These are phyloP conservation scores for Cafeteria roenbergensis DNA, from an alignment of 108 stramenopile genomes.

Conservation along the genomic window DNA sequence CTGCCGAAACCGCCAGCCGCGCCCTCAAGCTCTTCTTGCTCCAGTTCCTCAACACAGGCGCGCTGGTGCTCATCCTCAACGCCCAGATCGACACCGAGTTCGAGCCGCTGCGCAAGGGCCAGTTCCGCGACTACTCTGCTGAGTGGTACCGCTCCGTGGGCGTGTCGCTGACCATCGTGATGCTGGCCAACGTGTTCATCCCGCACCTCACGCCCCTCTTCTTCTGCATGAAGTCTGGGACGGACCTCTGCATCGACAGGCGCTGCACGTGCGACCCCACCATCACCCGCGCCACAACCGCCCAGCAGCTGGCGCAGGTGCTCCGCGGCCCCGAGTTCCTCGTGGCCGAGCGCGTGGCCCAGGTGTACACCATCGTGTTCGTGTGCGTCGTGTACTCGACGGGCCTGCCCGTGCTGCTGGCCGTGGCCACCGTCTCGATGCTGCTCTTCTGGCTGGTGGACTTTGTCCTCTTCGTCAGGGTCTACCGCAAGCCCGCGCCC, in stretches of 20 bases:
- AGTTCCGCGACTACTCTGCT: slow-evolving; percentile 14
- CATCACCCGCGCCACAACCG: slow-evolving; percentile 25
- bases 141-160: slow-evolving; percentile 32
- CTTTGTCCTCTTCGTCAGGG: slow-evolving; percentile 59
- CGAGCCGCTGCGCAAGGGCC: neutral
- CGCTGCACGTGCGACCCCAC: neutral
- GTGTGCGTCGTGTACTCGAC: slow-evolving; percentile 58
- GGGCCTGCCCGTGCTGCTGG: slow-evolving; percentile 54
- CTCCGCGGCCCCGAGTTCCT: slow-evolving; percentile 50
- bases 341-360: slow-evolving; percentile 51
- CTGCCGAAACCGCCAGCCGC: neutral
- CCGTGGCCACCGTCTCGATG: slow-evolving; percentile 47
- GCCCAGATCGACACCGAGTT: slow-evolving; percentile 21
- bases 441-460: slow-evolving; percentile 58
- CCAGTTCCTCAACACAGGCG: slow-evolving; percentile 37
- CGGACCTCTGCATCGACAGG: slow-evolving; percentile 9
- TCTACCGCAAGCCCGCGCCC: slow-evolving; percentile 55
- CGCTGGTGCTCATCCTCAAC: slow-evolving; percentile 29
- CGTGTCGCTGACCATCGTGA: slow-evolving; percentile 22
- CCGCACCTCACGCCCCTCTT: slow-evolving; percentile 24
- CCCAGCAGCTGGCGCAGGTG: slow-evolving; percentile 51
- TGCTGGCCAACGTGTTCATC: slow-evolving; percentile 21
- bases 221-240: neutral
- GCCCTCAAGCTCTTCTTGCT: slow-evolving; percentile 23
- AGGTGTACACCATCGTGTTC: slow-evolving; percentile 52